Conservation (phyloP, 2,329 filamentous ascomycete species). For the Exophiala oligosperma region DNA sequence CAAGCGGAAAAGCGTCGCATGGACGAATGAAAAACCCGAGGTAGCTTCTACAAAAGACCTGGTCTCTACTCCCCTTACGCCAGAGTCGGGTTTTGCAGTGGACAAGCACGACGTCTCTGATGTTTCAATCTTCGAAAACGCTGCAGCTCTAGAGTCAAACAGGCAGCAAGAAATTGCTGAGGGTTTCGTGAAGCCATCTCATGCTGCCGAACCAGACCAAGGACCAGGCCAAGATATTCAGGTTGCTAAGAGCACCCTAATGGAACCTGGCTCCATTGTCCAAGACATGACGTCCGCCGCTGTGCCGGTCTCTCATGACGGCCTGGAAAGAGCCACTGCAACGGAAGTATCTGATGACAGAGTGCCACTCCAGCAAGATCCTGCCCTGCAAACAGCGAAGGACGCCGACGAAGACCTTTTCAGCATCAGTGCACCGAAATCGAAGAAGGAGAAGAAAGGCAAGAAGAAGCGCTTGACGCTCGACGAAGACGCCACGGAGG, state of each 20-base stretch:
- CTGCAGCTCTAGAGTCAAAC: not conserved
- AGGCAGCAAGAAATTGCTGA: no score
- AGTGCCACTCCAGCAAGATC: not conserved
- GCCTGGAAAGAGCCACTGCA: no score
- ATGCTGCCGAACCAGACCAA: no score
- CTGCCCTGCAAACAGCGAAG: not conserved
- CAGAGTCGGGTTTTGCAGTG: no score
- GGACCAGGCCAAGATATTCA: no score
- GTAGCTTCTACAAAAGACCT: not conserved
- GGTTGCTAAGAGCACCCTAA: no score
- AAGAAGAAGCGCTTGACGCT: constrained; percentile 21
- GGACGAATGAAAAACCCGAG: constrained; percentile 8
- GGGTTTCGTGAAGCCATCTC: no score
- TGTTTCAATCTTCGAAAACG: not conserved
- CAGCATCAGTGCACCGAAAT: constrained; percentile 1
- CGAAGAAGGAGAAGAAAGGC: constrained; percentile 24
- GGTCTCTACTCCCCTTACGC: not conserved
- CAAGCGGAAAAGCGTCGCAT: constrained; percentile 17
- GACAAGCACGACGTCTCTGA: no score
- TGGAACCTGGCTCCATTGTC: no score
- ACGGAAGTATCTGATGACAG: no score
- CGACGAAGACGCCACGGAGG: constrained; percentile 5
- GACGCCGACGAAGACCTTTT: not conserved
- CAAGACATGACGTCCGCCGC: no score
- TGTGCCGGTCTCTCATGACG: no score